These are phyloP conservation scores for Entamoeba invadens DNA, from an alignment of 208 protist species.

Conservation along the genomic window DNA sequence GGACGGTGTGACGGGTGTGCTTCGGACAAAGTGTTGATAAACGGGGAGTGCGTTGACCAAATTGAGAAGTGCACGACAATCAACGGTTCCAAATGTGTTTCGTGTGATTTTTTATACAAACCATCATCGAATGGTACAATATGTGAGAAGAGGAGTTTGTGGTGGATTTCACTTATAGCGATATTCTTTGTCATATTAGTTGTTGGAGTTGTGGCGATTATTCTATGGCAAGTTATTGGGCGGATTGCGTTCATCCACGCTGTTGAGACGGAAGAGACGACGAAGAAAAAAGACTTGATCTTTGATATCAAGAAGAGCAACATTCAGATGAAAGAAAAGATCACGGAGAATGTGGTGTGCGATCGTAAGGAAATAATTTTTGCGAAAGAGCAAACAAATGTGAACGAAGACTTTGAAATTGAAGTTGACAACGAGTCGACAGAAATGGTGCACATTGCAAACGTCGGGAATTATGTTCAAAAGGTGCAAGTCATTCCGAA, in stretches of 20 bases:
- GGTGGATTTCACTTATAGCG: background rate
- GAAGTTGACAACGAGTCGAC: background rate
- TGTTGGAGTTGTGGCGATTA: too few relatives aligned
- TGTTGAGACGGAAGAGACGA: too few relatives aligned
- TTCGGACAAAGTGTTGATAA: background rate
- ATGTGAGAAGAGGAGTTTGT: background rate
- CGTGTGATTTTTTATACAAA: background rate
- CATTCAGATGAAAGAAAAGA: too few relatives aligned
- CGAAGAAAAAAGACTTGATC: too few relatives aligned
- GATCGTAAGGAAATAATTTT: too few relatives aligned
- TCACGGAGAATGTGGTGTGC: too few relatives aligned
- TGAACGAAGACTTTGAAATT: background rate
- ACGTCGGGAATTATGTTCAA: background rate
- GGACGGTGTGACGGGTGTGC: background rate
- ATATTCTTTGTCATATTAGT: background rate
- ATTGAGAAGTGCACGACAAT: background rate
- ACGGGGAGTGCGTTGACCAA: background rate
- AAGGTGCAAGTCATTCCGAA: background rate
- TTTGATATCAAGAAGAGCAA: too few relatives aligned
- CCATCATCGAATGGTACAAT: background rate
- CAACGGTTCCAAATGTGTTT: background rate
- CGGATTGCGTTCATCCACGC: too few relatives aligned
- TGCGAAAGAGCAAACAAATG: too few relatives aligned
- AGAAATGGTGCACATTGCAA: background rate
- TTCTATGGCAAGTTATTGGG: too few relatives aligned